Base-by-base conservation (phyloP, 805 yeast species). In the Kodamaea leandrae region DNA sequence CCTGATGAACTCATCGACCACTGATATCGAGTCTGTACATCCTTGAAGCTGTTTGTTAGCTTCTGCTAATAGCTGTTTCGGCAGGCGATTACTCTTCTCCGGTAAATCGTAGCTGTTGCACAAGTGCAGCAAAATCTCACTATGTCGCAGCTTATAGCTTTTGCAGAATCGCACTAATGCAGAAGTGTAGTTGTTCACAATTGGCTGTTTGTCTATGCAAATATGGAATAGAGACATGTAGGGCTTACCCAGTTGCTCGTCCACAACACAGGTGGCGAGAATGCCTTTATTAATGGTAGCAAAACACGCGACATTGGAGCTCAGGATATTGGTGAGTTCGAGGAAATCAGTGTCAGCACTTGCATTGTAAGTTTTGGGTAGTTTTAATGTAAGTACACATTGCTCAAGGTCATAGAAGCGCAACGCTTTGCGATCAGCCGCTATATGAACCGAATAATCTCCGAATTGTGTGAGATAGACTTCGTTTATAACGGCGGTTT, bases 1-100 rank as follows among this genome's bases (percentile, higher is more conserved):
- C 3, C 28, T 14, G 15, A 39, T 21, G 42, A 32, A 39, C 26
- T 24, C 27, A 18, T 39, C 35, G 6, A 39, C 32, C 25, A 32
- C 42, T 12, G 20, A 16, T 2, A 16, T n/a, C 3, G 42, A 32
- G 21, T 32, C 26, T 7, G 21, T 32, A 7, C 36, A 25, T 15
- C 15, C 26, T 18, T 32, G 13, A 4, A 39, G 33, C 13, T 14
- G 17, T 23, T 26, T 24, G 33, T 39, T 39, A 17, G 33, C 18
- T 7, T 24, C 33, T 6, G 16, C 14, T 5, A 39, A 14, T 14
- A 32, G 16, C 32, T 39, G 37, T 4, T 33, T 33, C 6, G 32
- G 42, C 42, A 39, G 42, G 20, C 16, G 12, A 15, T 25, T 24
- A 4, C 19, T 19, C 20, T 20, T 28, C n/a, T 17, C 20, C 6